Evolutionary conservation across 2,329 filamentous ascomycete species (phyloP), one percentile per base, ranked within the genome.

Genomic region (Alternaria sp.): DNA sequence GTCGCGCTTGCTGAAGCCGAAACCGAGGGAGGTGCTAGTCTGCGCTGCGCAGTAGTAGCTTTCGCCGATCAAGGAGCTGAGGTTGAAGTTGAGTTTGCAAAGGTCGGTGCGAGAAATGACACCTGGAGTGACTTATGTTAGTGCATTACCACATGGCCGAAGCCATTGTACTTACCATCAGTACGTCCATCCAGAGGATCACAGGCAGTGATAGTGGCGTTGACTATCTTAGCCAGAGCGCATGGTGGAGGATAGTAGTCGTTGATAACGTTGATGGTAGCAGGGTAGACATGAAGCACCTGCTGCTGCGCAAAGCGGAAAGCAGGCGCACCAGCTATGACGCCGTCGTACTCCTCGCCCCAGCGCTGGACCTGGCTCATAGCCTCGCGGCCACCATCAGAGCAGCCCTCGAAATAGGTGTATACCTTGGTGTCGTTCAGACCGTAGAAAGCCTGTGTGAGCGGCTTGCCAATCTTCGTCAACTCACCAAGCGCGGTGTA

Each of bases 341-440:
- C 79, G 13, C 84, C 84, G 62, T 86, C 83, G 60, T 82, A 84
- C 68, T 85, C 68, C 59, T 83, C 80, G 9, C 82, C 82, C 67
- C 81, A 87, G 15, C 84, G 82, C 71, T 87, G 85, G 2, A 85
- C 77, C 71, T 86, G 85, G 59, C 79, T 82, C 80, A 79, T 82
- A 13, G 80, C 83, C 67, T 85, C 82, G 6, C 83, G 79, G 2
- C 83, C 86, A 19, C 85, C 85, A 55, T 87, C 85, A 12, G 84
- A 86, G 73, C 86, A 87, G 4, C 84, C 85, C 65, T 86, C 81
- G 67, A 84, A 87, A 75, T 87, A 87, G 3, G 83, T 78, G 71
- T 83, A 85, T 12, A 80, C 21, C 57, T 70, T 73, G 12, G 63
- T 67, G 19, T 57, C 56, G 26, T 67, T 72, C 43, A 62, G 44